Evolutionary conservation across 176 grass and related monocot species (phyloP), one percentile per base, ranked within the genome.

Genomic region (Phoenix dactylifera): DNA sequence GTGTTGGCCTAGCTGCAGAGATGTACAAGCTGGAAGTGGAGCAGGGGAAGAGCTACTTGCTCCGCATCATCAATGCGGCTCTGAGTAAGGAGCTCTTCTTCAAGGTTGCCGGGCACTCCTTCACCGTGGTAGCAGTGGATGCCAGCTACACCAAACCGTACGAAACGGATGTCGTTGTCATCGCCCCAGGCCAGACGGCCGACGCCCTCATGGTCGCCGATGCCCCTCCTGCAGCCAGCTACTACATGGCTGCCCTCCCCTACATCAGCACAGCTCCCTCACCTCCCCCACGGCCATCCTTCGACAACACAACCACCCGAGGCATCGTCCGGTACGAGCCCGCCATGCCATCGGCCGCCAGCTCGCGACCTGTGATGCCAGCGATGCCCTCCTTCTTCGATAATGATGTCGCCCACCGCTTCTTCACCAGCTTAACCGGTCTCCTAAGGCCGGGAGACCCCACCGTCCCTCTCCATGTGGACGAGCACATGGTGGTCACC

Each of bases 21-120:
- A 64, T 52, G 22, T 59, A 82, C 51, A 48, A 30, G 35, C 60
- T 89, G 14, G 32, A 19, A 5, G 74, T 89, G 16, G 30, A 54
- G n/a, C 30, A 28, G 26, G 75, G 71, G 44, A 12, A 69, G 29
- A 85, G 60, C 12, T 85, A 85, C 67, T 58, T 89, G 24, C 69
- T 89, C 29, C 81, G 86, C 50, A 74, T 82, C 48, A 65, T 89
- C 61, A 89, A 85, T 58, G 86, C 86, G 15, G 86, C 86, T 48
- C 74, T 89, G 30, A 77, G 68, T 18, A 72, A 20, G 20, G 20
- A 20, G 20, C 20, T 20, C 20, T 20, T 20, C 20, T 20, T 20
- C 20, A 20, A 20, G 20, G 20, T 20, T 20, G 20, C 20, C 20
- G 20, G 20, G 20, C 20, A 20, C 20, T 20, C 20, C 20, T 20